Evolutionary conservation across 805 yeast genomes (phyloP).

Genomic region (Hanseniaspora guilliermondii): DNA sequence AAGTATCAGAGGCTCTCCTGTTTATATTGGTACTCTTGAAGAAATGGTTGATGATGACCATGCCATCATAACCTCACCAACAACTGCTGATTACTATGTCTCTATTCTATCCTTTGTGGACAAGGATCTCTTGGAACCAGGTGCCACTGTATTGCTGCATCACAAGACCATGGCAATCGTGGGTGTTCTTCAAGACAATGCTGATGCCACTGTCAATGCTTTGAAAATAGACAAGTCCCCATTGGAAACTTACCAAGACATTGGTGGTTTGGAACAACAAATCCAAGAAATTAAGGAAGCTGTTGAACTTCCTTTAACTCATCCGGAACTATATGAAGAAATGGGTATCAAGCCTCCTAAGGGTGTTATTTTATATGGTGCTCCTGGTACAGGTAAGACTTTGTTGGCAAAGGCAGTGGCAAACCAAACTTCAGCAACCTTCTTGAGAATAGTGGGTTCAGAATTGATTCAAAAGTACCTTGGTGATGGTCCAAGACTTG

Average conservation of each 20-base stretch:
- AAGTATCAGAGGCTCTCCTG: conserved; percentile 89
- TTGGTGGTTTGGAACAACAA: conserved; percentile 91
- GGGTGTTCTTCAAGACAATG: conserved; percentile 97
- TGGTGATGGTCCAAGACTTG: conserved; percentile 94
- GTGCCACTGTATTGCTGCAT: conserved; percentile 87
- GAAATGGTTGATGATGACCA: conserved; percentile 98
- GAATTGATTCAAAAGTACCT: conserved; percentile 92
- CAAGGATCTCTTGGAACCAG: conserved; percentile 90
- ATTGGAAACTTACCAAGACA: conserved; percentile 89
- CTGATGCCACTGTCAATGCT: conserved; percentile 94
- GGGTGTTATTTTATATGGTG: conserved; percentile 93
- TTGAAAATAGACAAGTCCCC: conserved; percentile 98
- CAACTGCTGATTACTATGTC: conserved; percentile 96
- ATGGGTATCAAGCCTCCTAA: conserved; percentile 98
- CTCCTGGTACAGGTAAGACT: conserved; percentile 97
- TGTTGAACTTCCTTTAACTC: conserved; percentile 88
- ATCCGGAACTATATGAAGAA: conserved; percentile 93
- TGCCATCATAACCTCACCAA: conserved; percentile 90
- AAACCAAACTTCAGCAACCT: conserved; percentile 92
- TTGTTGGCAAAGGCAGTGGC: conserved; percentile 95
- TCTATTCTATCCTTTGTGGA: conserved; percentile 93
- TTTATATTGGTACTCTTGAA: conserved; percentile 91
- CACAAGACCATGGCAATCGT: conserved; percentile 91
- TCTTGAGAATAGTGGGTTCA: conserved; percentile 90
- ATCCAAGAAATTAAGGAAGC: conserved; percentile 97